Percentiles rank a stretch among this genome's conserved stretches.
phyloP scores from a whole-genome alignment of 805 yeast genomes.

The Torulaspora maleeae region DNA sequence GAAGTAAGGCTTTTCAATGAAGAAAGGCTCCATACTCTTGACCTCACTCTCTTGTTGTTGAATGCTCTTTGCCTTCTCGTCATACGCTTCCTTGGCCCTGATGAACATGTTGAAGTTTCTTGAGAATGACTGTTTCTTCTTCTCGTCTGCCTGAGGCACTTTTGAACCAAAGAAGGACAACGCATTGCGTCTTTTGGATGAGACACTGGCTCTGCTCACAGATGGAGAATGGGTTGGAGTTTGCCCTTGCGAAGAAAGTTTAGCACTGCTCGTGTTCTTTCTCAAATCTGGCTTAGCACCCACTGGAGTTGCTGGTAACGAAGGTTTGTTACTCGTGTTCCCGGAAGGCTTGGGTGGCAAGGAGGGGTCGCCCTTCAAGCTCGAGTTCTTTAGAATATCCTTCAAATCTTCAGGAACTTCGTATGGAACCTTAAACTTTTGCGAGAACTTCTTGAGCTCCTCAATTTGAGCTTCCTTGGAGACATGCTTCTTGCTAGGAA shows the following conservation, averaged over 20 bases:
- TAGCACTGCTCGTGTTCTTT: constrained; percentile 16
- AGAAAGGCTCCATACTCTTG: constrained; percentile 33
- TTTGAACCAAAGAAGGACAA: constrained; percentile 40
- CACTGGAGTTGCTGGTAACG: constrained; percentile 24
- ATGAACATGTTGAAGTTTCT: constrained; percentile 50
- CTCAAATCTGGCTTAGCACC: constrained; percentile 23
- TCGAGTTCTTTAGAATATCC: constrained; percentile 41
- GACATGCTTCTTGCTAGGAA: constrained; percentile 1
- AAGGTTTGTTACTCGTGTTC: constrained; percentile 13
- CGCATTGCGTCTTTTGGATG: constrained; percentile 28
- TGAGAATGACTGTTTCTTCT: constrained; percentile 36
- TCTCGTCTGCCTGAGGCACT: constrained; percentile 31
- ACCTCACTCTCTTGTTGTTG: constrained; percentile 23
- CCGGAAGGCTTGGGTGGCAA: constrained; percentile 25
- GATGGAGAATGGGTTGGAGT: constrained; percentile 17
- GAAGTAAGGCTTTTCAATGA: constrained; percentile 58
- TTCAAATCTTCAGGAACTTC: constrained; percentile 45
- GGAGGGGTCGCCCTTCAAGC: constrained; percentile 25
- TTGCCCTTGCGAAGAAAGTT: constrained; percentile 29
- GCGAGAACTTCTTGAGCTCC: constrained; percentile 71
- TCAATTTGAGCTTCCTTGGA: constrained; percentile 58
- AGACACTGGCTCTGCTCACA: constrained; percentile 13
- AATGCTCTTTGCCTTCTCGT: constrained; percentile 33
- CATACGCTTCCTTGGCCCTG: constrained; percentile 39
- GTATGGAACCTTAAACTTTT: constrained; percentile 70